These are phyloP conservation scores for Globisporangium okanoganense DNA, from an alignment of 352 stramenopile species.

Conservation along the genomic window DNA sequence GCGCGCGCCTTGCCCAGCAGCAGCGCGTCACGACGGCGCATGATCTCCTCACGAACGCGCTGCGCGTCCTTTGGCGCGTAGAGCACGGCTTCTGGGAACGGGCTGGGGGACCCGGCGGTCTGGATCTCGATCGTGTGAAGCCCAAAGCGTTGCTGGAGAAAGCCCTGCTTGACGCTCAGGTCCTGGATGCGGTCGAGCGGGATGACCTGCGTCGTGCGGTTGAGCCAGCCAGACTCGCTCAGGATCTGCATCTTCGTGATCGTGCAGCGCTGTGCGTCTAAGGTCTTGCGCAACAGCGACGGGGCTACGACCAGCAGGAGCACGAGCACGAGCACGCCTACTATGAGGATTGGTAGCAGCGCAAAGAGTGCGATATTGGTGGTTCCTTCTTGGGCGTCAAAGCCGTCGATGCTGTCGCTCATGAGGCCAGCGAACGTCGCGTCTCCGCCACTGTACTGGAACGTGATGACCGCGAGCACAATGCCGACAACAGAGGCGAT, in stretches of 20 bases:
- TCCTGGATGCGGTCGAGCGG: constrained; percentile 43
- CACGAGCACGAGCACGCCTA: neutral
- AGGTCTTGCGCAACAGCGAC: constrained; percentile 18
- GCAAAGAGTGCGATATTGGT: neutral
- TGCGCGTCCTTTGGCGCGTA: constrained; percentile 24
- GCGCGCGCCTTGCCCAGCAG: constrained; percentile 10
- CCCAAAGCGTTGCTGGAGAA: constrained; percentile 29
- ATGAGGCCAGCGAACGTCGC: too few species aligned
- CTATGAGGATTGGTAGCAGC: neutral
- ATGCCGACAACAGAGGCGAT: neutral
- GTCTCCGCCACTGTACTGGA: neutral
- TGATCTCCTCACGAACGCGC: constrained; percentile 36
- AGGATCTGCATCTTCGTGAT: constrained; percentile 29
- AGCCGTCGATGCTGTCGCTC: neutral
- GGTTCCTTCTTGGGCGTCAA: neutral
- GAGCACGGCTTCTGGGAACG: constrained; percentile 21
- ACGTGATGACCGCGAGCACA: neutral
- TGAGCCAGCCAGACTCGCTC: constrained; percentile 34
- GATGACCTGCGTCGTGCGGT: constrained; percentile 33
- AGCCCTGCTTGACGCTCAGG: constrained; percentile 33
- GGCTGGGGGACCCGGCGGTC: constrained; percentile 20
- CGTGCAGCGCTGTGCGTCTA: constrained; percentile 29
- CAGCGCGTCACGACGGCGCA: constrained; percentile 31
- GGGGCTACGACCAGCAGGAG: neutral
- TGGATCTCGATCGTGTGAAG: constrained; percentile 35